A percentile compares a stretch with the other conserved stretches of the same genome.
phyloP scores from a whole-genome alignment of 2,329 filamentous ascomycete genomes.

The Fusarium duplospermum region DNA sequence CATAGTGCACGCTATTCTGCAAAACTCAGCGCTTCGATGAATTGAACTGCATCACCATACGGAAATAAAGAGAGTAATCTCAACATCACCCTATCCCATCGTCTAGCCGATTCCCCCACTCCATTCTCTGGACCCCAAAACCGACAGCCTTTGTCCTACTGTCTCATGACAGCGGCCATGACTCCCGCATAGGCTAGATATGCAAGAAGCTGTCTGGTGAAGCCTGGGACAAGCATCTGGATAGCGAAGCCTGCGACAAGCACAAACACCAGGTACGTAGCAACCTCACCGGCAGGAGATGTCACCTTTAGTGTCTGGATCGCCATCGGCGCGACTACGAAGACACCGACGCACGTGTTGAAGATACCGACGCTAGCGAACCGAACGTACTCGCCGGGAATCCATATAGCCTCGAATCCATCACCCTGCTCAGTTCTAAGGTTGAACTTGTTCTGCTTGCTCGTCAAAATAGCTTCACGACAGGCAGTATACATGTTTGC shows the following conservation, averaged over 20 bases:
- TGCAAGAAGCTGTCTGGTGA: conserved; percentile 18
- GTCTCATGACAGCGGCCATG: conserved; percentile 19
- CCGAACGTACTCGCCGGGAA: not conserved
- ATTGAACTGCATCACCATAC: not conserved
- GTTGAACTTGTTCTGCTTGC: not conserved
- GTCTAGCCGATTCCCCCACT: not conserved
- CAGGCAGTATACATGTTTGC: not conserved
- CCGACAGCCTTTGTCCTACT: not conserved
- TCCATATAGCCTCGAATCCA: not conserved
- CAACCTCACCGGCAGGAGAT: not conserved
- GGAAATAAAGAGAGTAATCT: not conserved
- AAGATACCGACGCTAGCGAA: conserved; percentile 10
- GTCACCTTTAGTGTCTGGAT: conserved; percentile 14
- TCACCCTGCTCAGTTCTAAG: not conserved
- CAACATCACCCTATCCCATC: accelerated
- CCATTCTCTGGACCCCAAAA: not conserved
- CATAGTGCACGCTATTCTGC: not conserved
- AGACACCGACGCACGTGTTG: conserved; percentile 6
- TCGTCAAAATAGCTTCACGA: not conserved
- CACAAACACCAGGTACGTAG: conserved; percentile 19
- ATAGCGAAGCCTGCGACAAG: conserved; percentile 14
- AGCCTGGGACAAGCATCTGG: conserved; percentile 7
- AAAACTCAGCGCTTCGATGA: not conserved
- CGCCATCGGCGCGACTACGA: conserved; percentile 16
- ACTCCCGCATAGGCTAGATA: conserved; percentile 25